Evolutionary conservation across 768 basidiomycete genomes (phyloP), one percentile per base, ranked within the genome.

Genomic region (Leccinum arenicola): DNA sequence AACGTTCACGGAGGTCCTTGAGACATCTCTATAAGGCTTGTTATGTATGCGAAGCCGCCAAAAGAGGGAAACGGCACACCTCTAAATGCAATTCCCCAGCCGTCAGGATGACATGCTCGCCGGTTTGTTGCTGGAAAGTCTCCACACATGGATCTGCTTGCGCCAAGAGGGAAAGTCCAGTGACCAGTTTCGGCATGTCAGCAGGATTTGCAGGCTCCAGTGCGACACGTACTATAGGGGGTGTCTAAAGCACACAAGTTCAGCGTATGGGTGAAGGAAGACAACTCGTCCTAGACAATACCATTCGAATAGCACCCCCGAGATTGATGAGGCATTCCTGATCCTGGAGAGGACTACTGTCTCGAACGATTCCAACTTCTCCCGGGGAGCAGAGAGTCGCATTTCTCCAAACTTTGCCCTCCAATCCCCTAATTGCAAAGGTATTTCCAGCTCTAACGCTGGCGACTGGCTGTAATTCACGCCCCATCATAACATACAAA

Each of bases 141-240:
- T 98, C 94, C 4, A 96, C 95, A 63, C 95, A 98, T 1, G 97
- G 96, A 76, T 98, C 97, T 4, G 95, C 89, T 70, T 98, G 95
- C 64, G 88, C 90, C 35, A 99, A 84, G 12, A 98, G 78, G 63
- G 89, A 91, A 56, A 99, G 77, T 1, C 97, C 97, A 38, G 81
- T 82, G 49, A 98, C 82, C 23, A 99, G 80, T 70, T 92, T 94
- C 1, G 86, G 88, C 85, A 98, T 90, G 68, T 98, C 93, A 7
- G 86, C 86, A 15, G 88, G 91, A 43, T 82, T 78, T 29, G 77
- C 79, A 0, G 97, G 94, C 68, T 98, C 97, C 47, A 99, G 75
- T 0, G 97, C 97, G 25, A 99, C 93, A 55, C 96, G 87, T 14
- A 99, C 93, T 63, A 99, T 98, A 0, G 96, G 96, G 2, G 90